Evolutionary conservation across 2,329 filamentous ascomycete genomes (phyloP).

Genomic region (Seiridium cupressi): DNA sequence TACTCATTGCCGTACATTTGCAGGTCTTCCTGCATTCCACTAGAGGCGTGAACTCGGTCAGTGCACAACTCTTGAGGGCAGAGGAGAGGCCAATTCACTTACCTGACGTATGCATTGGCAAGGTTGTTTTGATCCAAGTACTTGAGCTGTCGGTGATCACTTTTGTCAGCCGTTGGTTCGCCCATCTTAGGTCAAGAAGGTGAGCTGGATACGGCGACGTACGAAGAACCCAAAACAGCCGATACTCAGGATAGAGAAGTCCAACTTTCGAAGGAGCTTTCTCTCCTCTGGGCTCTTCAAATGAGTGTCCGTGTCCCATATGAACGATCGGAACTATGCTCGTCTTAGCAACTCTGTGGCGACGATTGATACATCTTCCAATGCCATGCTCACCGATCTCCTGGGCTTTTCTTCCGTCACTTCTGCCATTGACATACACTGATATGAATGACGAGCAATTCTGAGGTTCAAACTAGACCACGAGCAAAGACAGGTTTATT

Average conservation of each 20-base stretch:
- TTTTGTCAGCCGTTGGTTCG: no score
- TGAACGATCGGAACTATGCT: constrained; percentile 17
- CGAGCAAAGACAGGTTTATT: no score
- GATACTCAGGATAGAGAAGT: constrained; percentile 19
- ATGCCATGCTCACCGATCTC: neutral
- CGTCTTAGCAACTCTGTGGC: neutral
- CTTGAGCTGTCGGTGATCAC: constrained; percentile 13
- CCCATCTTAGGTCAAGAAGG: no score
- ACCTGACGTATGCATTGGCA: constrained; percentile 22
- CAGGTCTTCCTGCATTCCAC: constrained; percentile 24
- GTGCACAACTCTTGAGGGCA: neutral
- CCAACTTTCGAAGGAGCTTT: constrained; percentile 22
- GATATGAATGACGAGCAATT: no score
- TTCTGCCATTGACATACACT: neutral
- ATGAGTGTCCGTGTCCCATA: constrained; percentile 26
- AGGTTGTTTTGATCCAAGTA: constrained; percentile 25
- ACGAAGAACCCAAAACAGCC: constrained; percentile 19
- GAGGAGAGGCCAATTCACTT: neutral
- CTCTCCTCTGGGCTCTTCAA: constrained; percentile 23
- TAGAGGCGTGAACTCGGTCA: neutral
- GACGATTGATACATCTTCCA: neutral
- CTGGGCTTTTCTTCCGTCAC: constrained; percentile 1
- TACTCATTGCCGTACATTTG: constrained; percentile 22
- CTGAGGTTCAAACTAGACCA: no score
- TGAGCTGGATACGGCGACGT: neutral